Conservation (phyloP, 768 basidiomycete species). For the Gelatoporia subvermispora region DNA sequence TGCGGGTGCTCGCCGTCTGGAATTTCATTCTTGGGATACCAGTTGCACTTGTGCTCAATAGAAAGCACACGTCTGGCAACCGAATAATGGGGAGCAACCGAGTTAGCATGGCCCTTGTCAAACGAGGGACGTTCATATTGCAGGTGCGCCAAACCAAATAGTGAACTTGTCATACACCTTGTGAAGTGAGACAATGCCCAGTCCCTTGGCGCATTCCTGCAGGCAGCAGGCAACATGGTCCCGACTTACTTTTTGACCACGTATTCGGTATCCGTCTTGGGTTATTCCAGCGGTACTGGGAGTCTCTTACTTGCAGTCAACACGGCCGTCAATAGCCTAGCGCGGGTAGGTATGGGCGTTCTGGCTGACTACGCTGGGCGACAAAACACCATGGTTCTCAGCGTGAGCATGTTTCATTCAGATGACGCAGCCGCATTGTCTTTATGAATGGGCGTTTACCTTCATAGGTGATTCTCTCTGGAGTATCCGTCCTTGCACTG, state of each 20-base stretch:
- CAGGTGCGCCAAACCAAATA: constrained; percentile 24
- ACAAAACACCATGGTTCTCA: constrained; percentile 39
- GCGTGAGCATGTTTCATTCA: constrained; percentile 21
- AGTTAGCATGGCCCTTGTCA: constrained; percentile 33
- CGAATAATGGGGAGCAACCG: constrained; percentile 15
- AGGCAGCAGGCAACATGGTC: constrained; percentile 41
- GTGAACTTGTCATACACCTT: not conserved
- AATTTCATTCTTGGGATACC: constrained; percentile 35
- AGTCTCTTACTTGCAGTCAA: constrained; percentile 37
- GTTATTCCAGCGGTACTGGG: constrained; percentile 32
- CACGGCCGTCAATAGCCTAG: constrained; percentile 38
- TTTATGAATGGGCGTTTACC: not conserved
- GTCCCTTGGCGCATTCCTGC: constrained; percentile 37
- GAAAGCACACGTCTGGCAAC: constrained; percentile 17
- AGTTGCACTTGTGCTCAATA: constrained; percentile 30
- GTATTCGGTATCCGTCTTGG: constrained; percentile 36
- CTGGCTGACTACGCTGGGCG: constrained; percentile 38
- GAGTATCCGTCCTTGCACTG: constrained; percentile 34
- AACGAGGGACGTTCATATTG: constrained; percentile 36
- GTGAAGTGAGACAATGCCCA: constrained; percentile 7
- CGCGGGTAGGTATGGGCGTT: constrained; percentile 37
- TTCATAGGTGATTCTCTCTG: constrained; percentile 34
- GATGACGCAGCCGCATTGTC: not conserved
- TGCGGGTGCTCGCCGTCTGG: constrained; percentile 38
- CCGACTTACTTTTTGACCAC: constrained; percentile 40